These are phyloP conservation scores for Agastache rugosa DNA, from an alignment of 257 asterid genomes.

Conservation along the genomic window DNA sequence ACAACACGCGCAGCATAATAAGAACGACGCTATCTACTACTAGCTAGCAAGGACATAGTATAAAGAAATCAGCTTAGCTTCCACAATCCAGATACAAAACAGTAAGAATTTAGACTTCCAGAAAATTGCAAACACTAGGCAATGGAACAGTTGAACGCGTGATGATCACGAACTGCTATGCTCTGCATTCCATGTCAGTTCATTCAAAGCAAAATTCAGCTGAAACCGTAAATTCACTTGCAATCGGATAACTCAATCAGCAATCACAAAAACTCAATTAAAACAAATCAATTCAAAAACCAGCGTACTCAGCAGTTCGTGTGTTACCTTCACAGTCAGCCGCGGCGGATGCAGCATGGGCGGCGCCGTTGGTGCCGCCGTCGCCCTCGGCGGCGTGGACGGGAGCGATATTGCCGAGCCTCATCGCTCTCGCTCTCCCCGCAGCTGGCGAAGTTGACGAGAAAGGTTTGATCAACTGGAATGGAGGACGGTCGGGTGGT, in stretches of 20 bases:
- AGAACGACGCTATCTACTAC: neutral
- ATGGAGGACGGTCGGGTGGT: conserved; percentile 34
- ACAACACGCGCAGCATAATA: conserved; percentile 17
- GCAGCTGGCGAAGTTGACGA: conserved; percentile 37
- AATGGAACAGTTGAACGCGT: neutral
- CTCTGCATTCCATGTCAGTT: conserved; percentile 23
- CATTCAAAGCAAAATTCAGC: conserved; percentile 31
- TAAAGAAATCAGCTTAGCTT: neutral
- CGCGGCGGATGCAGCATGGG: conserved; percentile 39
- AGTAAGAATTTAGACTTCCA: neutral
- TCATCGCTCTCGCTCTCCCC: conserved; percentile 42
- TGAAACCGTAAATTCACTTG: neutral
- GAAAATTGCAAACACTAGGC: neutral
- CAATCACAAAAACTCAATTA: neutral
- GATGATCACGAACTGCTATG: neutral
- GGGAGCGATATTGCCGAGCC: conserved; percentile 46
- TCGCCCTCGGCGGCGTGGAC: conserved; percentile 60
- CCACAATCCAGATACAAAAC: conserved; percentile 1
- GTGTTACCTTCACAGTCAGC: conserved; percentile 51
- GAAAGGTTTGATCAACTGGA: conserved; percentile 33
- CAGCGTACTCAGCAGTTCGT: neutral
- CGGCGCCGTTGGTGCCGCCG: conserved; percentile 52
- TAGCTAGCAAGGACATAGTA: conserved; percentile 10
- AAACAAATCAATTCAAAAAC: neutral
- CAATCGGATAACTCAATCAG: neutral